Evolutionary conservation across 306 rosid species (phyloP), one percentile per base, ranked within the genome.

Genomic region (Fragaria iinumae): DNA sequence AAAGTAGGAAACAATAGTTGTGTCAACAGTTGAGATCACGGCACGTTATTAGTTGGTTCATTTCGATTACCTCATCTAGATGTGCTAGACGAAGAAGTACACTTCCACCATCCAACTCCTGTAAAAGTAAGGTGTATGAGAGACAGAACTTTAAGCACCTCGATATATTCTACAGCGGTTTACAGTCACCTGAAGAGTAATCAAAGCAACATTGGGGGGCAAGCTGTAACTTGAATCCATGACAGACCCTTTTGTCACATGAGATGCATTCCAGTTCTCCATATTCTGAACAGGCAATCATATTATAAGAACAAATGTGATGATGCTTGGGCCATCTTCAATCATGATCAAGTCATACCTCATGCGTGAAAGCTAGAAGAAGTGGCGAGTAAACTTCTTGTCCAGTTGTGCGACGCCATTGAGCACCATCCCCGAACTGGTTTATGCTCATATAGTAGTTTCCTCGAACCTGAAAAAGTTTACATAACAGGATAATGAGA

Each of bases 51-150:
- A 2, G 21, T 63, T 6, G 68, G 21, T n/a, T 63, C 23, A 63
- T 63, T 36, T 20, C 16, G 7, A 66, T 65, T 83, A 93, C 98
- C 94, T 91, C 98, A 5, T 90, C 91, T 25, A 94, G 84, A 84
- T 94, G 98, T 16, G 98, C 97, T 85, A 94, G 80, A 64, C 97
- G 97, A 62, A 94, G 88, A 49, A 94, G 88, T 34, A 89, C 94
- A 71, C 49, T 64, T 75, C 90, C 94, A 49, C 77, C 93, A 73
- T 90, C 90, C 93, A 94, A 84, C 89, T 84, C 96, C 97, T 93
- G 75, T 57, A 90, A 72, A 79, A 72, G 1, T 62, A 45, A 39
- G 66, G 71, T 34, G 50, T 36, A 12, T 34, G 47, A 55, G 57
- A 71, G 63, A 80, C 36, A 71, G 4, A 68, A 76, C 44, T 44